Evolutionary conservation across 2,329 filamentous ascomycete species (phyloP), one percentile per base, ranked within the genome.

Genomic region (Passalora sequoiae): DNA sequence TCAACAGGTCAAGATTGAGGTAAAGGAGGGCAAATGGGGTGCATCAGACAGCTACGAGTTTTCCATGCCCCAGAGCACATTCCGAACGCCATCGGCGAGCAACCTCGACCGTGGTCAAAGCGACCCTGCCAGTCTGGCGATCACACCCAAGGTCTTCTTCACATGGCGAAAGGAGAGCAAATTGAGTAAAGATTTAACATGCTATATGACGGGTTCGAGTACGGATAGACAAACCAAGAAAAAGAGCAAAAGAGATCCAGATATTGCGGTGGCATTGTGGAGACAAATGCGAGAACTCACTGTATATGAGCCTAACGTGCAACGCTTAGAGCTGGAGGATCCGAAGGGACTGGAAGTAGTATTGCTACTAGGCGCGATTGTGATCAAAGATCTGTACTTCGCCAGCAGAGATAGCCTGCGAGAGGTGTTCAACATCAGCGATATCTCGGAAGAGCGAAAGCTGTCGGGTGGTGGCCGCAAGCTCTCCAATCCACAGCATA

Each of bases 181-280:
- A 52, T 69, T 95, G 42, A 85, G 82, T 45, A 92, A 86, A 67
- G 88, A 95, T 59, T 80, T 95, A 72, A 88, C 86, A 1, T 96
- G 89, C 66, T 89, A 84, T 65, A 75, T 95, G 69, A 85, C 83
- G 0, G 89, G 91, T 12, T 86, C 82, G 62, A 84, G 80, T 9
- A 78, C 84, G 0, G 74, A 77, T 38, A 62, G 70, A 3, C 78
- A 78, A 21, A 80, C 78, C 16, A 86, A 83, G 66, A 86, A 74
- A 54, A 81, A 86, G 71, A 85, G 75, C 31, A 69, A 91, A 86
- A 54, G 51, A 62, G 92, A 98, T 63, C 91, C 92, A 0, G 92
- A 97, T 66, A 97, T 97, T 55, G 89, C 89, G 0, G 76, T 97
- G n/a, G 89, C 88, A 2, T 77, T 97, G 57, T 94, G 89, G 72